Conservation (phyloP, 257 asterid species). For the Solanum boliviense region DNA sequence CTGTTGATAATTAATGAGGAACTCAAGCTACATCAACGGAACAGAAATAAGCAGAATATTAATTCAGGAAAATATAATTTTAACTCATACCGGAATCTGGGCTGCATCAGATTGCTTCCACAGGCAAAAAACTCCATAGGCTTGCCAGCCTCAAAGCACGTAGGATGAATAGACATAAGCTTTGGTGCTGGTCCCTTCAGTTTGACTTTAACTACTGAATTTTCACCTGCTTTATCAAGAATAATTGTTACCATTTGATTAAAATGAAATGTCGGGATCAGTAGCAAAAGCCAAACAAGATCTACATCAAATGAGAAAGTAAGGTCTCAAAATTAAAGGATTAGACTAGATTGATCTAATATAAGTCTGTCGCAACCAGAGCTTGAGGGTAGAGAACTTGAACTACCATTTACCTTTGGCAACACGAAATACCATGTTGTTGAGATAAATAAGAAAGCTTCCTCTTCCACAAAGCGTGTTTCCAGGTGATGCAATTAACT, state of each 20-base stretch:
- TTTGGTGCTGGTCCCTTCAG: slow-evolving; percentile 56
- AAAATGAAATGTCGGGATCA: neutral
- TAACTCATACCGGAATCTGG: slow-evolving; percentile 55
- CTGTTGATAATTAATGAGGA: neutral
- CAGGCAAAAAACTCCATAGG: slow-evolving; percentile 80
- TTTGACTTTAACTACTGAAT: slow-evolving; percentile 50
- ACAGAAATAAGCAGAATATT: neutral
- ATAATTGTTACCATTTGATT: neutral
- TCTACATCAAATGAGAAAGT: neutral
- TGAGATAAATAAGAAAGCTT: slow-evolving; percentile 22
- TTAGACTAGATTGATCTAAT: neutral
- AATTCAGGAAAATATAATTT: neutral
- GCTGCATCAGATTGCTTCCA: slow-evolving; percentile 79
- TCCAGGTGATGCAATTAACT: slow-evolving; percentile 37
- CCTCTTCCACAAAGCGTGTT: slow-evolving; percentile 30
- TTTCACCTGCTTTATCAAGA: slow-evolving; percentile 42
- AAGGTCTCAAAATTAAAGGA: neutral
- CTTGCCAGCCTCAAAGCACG: slow-evolving; percentile 84
- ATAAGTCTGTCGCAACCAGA: neutral
- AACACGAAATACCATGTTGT: slow-evolving; percentile 30
- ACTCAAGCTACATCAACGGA: neutral
- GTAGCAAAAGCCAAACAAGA: neutral
- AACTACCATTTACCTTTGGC: slow-evolving; percentile 17
- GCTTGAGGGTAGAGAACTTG: neutral
- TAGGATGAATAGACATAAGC: slow-evolving; percentile 71